Evolutionary conservation across 148 eudicot species (phyloP), one percentile per base, ranked within the genome.

Genomic region (Mesembryanthemum crystallinum): DNA sequence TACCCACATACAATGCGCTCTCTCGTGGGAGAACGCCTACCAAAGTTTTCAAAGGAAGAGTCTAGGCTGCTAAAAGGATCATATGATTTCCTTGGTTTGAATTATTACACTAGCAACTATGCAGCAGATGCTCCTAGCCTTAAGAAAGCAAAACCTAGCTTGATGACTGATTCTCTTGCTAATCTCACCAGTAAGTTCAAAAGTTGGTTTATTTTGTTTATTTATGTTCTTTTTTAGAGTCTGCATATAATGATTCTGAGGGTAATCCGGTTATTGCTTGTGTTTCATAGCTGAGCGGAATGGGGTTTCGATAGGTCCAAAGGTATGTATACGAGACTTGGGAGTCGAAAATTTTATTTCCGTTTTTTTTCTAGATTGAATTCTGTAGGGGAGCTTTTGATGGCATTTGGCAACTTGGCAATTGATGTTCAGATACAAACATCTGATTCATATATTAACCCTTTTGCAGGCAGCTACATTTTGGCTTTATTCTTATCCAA

Each of bases 41-140:
- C 77, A 11, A 71, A 72, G 64, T 82, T 74, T 29, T 64, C 85
- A 47, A 12, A 5, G 12, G 79, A 42, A 23, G 51, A 82, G 68
- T 75, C 82, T 37, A n/a, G 33, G 14, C 70, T 80, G 79, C 60
- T 80, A 6, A 75, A 64, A 45, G 79, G 76, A 29, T 91, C 92
- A 3, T 82, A 68, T 37, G 96, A 91, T 85, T 91, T 84, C 74
- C 66, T 89, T 33, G 90, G 96, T 32, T 33, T 91, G 60, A 89
- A 91, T 74, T 87, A 89, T 77, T 89, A 89, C 75, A 82, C 89
- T 1, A 81, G 87, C 37, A 79, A 78, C 64, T 89, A 87, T 79
- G 92, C 84, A 47, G 74, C 77, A 14, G 52, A 82, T 70, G 74
- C 79, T 67, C 77, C 85, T 61, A 27, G 59, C 1, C 20, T 73